A percentile compares a stretch with the other conserved stretches of the same genome.
Conservation (phyloP, 2,329 filamentous ascomycete species). For the Phialophora expanda region DNA sequence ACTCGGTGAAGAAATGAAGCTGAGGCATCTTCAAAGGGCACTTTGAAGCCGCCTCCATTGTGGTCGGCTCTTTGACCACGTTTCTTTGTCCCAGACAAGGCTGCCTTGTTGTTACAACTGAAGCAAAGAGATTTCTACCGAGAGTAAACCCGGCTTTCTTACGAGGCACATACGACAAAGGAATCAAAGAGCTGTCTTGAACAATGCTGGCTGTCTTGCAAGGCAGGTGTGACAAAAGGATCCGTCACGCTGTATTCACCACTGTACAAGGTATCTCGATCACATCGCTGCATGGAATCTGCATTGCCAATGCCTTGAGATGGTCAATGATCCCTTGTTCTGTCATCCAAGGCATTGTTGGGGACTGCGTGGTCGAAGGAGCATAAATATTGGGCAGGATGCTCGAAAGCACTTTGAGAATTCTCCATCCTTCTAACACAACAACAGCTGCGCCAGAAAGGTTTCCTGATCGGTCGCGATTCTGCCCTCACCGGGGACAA, state of each 20-base stretch:
- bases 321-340: neutral
- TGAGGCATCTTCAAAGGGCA: neutral
- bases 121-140: neutral
- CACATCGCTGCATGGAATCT: neutral
- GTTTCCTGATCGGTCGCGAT: neutral
- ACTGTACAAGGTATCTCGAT: neutral
- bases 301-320: neutral
- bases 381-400: neutral
- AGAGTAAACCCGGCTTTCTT: neutral
- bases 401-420: neutral
- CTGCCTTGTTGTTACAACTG: neutral
- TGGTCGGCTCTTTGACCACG: neutral
- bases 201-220: neutral
- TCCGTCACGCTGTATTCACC: neutral
- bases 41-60: neutral
- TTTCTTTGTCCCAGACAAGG: neutral
- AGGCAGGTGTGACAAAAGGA: neutral
- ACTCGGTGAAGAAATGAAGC: neutral
- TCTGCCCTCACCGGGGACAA: neutral
- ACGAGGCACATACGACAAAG: neutral
- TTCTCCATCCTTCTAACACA: slow-evolving; percentile 21
- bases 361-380: neutral
- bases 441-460: slow-evolving; percentile 8
- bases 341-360: neutral
- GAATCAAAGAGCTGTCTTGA: neutral